Evolutionary conservation across 805 yeast genomes (phyloP).

Genomic region (Nakazawaea anatomiae): DNA sequence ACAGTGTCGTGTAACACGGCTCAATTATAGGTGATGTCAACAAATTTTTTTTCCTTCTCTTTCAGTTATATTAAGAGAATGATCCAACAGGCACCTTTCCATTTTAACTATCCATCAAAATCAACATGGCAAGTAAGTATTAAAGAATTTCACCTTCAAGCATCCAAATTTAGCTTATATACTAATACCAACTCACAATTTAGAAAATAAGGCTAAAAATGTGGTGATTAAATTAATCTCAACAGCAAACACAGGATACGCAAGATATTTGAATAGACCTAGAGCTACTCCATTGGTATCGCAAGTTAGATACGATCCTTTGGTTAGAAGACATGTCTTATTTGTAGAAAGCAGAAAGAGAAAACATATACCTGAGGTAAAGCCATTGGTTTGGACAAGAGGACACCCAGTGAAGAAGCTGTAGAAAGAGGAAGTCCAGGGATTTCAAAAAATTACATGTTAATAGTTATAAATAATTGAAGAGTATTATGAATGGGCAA

Average conservation of each 20-base stretch:
- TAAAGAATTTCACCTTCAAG: neutral
- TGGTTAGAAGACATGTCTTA: slow-evolving; percentile 85
- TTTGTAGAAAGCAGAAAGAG: slow-evolving; percentile 88
- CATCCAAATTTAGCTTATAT: too few relatives aligned
- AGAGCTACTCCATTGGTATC: slow-evolving; percentile 75
- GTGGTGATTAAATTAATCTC: slow-evolving; percentile 84
- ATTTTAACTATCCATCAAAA: too few relatives aligned
- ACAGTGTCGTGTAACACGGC: too few relatives aligned
- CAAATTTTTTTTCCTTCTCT: too few relatives aligned
- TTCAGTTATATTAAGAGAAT: too few relatives aligned
- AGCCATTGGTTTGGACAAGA: slow-evolving; percentile 43
- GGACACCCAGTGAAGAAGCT: slow-evolving; percentile 32
- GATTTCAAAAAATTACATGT: neutral
- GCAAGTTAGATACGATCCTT: slow-evolving; percentile 83
- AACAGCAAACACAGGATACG: slow-evolving; percentile 85
- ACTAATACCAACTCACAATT: slow-evolving; percentile 16
- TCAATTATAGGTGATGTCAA: too few relatives aligned
- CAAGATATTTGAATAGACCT: slow-evolving; percentile 73
- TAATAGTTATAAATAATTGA: neutral
- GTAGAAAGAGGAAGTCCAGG: neutral
- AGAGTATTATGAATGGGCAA: neutral
- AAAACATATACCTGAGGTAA: slow-evolving; percentile 52
- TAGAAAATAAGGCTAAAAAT: slow-evolving; percentile 54
- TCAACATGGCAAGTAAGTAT: slow-evolving; percentile 9
- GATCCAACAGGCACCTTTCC: too few relatives aligned